Evolutionary conservation across 352 stramenopile species (phyloP).

Genomic region (Pythium dissotocum): DNA sequence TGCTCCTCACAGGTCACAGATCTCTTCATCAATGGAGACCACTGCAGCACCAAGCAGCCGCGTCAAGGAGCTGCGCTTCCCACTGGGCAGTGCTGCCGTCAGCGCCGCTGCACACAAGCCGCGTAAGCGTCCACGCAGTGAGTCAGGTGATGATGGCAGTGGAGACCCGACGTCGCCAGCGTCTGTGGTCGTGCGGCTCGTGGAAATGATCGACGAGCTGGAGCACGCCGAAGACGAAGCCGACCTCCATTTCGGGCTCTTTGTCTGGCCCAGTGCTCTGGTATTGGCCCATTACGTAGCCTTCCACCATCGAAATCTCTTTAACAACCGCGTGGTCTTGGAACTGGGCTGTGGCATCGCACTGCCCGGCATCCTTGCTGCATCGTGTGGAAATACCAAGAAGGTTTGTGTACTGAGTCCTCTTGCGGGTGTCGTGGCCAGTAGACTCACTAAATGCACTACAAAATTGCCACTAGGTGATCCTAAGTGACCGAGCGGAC

Average conservation of each 20-base stretch:
- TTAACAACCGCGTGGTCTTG: slow-evolving; percentile 48
- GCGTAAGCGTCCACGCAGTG: slow-evolving; percentile 1
- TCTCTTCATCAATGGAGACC: not conserved
- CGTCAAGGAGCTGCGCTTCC: slow-evolving; percentile 10
- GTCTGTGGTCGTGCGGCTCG: slow-evolving; percentile 41
- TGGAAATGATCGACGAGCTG: slow-evolving; percentile 57
- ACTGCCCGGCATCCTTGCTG: slow-evolving; percentile 62
- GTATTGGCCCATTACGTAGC: slow-evolving; percentile 55
- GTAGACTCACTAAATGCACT: not conserved
- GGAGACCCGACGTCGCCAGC: not conserved
- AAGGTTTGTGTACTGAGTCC: slow-evolving; percentile 21
- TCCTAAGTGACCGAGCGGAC: slow-evolving; percentile 56
- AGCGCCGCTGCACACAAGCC: not conserved
- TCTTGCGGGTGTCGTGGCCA: too few relatives aligned
- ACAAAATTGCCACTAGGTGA: slow-evolving; percentile 26
- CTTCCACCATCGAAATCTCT: slow-evolving; percentile 23
- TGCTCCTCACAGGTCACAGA: slow-evolving; percentile 7
- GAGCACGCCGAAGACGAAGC: slow-evolving; percentile 39
- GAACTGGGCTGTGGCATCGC: slow-evolving; percentile 71
- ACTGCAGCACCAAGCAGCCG: not conserved
- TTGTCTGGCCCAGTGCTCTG: slow-evolving; percentile 63
- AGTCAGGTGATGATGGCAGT: not conserved
- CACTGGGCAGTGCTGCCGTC: not conserved
- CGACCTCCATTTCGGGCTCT: slow-evolving; percentile 61
- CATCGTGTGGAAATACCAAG: slow-evolving; percentile 33